These are phyloP conservation scores for Leptographium procerum DNA, from an alignment of 2,329 filamentous ascomycete species.

Conservation along the genomic window DNA sequence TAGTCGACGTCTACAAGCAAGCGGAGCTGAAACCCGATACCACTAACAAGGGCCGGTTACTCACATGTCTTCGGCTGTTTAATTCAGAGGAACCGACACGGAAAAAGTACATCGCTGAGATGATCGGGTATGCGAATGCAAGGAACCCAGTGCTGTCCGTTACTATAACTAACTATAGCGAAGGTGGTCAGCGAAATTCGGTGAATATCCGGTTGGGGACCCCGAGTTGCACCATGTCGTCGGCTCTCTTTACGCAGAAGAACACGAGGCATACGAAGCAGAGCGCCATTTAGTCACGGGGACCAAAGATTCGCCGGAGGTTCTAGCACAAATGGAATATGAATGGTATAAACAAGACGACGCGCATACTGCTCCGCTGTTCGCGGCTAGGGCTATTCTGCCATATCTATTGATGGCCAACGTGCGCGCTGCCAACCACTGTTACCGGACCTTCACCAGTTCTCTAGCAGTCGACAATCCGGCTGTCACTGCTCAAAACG, in stretches of 20 bases:
- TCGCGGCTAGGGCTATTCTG: constrained; percentile 75
- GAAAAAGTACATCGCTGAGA: constrained; percentile 84
- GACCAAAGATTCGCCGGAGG: constrained; percentile 75
- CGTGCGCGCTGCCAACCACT: constrained; percentile 75
- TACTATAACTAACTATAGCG: constrained; percentile 1
- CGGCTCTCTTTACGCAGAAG: constrained; percentile 80
- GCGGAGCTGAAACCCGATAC: constrained; percentile 68
- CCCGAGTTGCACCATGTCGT: constrained; percentile 89
- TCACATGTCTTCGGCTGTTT: constrained; percentile 73
- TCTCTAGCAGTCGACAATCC: constrained; percentile 45
- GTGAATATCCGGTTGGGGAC: constrained; percentile 82
- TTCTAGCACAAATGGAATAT: constrained; percentile 76
- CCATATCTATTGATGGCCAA: constrained; percentile 89
- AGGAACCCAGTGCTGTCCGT: background rate
- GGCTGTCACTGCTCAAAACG: constrained; percentile 63
- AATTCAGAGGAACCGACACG: constrained; percentile 74
- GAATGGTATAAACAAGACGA: constrained; percentile 88
- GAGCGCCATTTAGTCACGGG: constrained; percentile 83
- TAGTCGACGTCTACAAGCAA: constrained; percentile 86
- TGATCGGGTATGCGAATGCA: constrained; percentile 50
- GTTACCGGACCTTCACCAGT: constrained; percentile 64
- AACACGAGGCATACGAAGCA: constrained; percentile 85
- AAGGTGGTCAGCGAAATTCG: constrained; percentile 75
- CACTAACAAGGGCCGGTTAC: constrained; percentile 59
- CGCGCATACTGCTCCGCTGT: constrained; percentile 75